These are phyloP conservation scores for Miscanthus lutarioriparius DNA, from an alignment of 176 grass and related monocot species.

Conservation along the genomic window DNA sequence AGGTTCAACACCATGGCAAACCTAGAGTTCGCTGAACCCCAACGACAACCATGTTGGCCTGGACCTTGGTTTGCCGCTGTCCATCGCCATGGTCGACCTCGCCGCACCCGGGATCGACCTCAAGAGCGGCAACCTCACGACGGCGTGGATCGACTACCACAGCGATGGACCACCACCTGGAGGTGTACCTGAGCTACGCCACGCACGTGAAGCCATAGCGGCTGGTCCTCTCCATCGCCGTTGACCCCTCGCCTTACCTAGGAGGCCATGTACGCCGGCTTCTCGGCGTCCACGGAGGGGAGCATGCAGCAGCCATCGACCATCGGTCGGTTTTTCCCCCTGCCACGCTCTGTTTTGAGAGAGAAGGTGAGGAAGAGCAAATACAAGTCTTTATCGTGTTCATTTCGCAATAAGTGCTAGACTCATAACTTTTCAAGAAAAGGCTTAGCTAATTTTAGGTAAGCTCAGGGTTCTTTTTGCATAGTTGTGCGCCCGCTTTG, in stretches of 20 bases:
- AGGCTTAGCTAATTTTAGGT: too few species aligned
- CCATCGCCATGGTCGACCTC: slow-evolving; percentile 48
- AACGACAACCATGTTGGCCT: slow-evolving; percentile 76
- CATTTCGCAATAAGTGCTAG: too few species aligned
- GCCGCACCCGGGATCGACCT: slow-evolving; percentile 40
- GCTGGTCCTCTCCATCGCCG: slow-evolving; percentile 39
- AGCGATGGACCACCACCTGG: slow-evolving; percentile 28
- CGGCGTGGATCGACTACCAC: slow-evolving; percentile 74
- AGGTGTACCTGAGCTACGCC: slow-evolving; percentile 54
- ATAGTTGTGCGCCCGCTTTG: too few species aligned
- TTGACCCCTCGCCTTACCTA: slow-evolving; percentile 58
- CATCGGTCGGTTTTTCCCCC: too few species aligned
- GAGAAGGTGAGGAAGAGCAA: too few species aligned
- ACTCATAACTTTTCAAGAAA: too few species aligned
- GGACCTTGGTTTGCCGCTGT: slow-evolving; percentile 53
- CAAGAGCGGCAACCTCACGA: slow-evolving; percentile 63
- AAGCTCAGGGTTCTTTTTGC: too few species aligned
- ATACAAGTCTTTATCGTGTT: too few species aligned
- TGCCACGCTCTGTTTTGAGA: too few species aligned
- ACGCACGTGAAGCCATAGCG: slow-evolving; percentile 33
- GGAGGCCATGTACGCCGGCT: slow-evolving; percentile 73
- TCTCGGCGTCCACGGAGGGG: slow-evolving; percentile 78
- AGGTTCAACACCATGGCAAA: slow-evolving; percentile 75
- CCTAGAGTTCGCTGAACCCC: slow-evolving; percentile 51
- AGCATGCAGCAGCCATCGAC: slow-evolving; percentile 72